These are phyloP conservation scores for Candida xyloterini DNA, from an alignment of 805 yeast genomes.

Conservation along the genomic window DNA sequence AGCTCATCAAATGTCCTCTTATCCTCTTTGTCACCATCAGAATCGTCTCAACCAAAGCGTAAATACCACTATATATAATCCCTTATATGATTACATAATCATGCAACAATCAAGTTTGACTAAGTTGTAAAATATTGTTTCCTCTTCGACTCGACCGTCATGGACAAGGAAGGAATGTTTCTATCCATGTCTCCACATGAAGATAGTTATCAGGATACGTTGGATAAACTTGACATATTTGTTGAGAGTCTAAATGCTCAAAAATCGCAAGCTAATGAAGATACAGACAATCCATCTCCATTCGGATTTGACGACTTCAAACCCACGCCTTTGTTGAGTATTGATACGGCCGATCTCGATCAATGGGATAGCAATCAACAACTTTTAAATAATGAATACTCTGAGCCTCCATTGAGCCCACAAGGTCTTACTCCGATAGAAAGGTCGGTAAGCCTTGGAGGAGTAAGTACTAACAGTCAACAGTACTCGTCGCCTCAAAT, in stretches of 20 bases:
- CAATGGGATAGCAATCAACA: constrained; percentile 4
- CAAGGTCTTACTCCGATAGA: constrained; percentile 12
- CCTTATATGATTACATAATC: constrained; percentile 2
- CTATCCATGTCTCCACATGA: constrained; percentile 6
- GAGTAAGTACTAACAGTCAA: constrained; percentile 15
- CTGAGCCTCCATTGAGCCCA: constrained; percentile 16
- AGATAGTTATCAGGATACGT: constrained; percentile 7
- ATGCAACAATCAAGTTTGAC: background rate
- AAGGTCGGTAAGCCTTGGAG: constrained; percentile 16
- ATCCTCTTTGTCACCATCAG: background rate
- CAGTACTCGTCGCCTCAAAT: constrained; percentile 31
- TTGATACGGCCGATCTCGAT: constrained; percentile 16
- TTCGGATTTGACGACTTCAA: constrained; percentile 11
- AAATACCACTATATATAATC: constrained; percentile 3
- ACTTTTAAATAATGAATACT: constrained; percentile 14
- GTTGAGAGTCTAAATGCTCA: constrained; percentile 13
- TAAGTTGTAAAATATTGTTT: background rate
- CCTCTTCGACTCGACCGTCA: background rate
- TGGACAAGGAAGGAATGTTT: constrained; percentile 17
- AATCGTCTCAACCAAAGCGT: background rate
- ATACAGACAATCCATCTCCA: constrained; percentile 9
- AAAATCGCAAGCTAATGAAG: background rate
- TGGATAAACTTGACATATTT: constrained; percentile 18
- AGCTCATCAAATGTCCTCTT: background rate
- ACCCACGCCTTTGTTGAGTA: constrained; percentile 11